Conservation (phyloP, 352 stramenopile genomes). For the Phytopythium helicoides region DNA sequence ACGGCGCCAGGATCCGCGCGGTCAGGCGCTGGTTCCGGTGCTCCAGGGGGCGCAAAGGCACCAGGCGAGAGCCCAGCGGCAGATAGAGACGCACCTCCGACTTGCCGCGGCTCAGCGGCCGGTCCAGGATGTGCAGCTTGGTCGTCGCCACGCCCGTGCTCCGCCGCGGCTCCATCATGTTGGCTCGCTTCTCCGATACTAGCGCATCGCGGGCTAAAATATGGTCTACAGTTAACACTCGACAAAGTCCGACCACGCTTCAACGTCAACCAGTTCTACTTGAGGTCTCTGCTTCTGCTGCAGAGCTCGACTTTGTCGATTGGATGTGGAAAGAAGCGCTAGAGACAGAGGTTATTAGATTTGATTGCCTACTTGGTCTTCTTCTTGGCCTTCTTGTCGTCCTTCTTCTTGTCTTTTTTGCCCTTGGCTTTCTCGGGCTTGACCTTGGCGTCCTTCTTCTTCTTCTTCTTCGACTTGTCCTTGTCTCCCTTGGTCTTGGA, state of each 20-base stretch:
- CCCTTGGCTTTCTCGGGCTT: constrained; percentile 12
- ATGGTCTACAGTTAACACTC: not conserved
- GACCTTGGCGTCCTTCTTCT: constrained; percentile 12
- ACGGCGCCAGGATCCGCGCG: not conserved
- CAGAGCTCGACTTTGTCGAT: too few species aligned
- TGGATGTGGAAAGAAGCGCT: too few species aligned
- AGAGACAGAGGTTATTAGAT: too few species aligned
- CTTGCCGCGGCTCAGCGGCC: constrained; percentile 74
- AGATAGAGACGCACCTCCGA: constrained; percentile 37
- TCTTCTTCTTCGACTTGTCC: constrained; percentile 16
- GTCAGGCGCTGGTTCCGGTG: not conserved
- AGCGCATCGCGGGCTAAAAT: too few species aligned
- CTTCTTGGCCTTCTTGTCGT: constrained; percentile 13
- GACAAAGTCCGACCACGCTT: too few species aligned
- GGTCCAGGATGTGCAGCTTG: constrained; percentile 77
- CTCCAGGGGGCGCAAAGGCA: not conserved
- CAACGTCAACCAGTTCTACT: too few species aligned
- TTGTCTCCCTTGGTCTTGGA: constrained; percentile 23
- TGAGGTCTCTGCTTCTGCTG: too few species aligned
- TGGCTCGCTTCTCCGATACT: not conserved
- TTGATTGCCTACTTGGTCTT: not conserved
- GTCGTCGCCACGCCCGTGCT: constrained; percentile 50
- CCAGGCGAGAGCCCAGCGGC: not conserved
- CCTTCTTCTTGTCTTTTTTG: constrained; percentile 20
- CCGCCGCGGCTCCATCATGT: constrained; percentile 52